phyloP scores from a whole-genome alignment of 176 grass and related monocot species.

The Juncus effusus region DNA sequence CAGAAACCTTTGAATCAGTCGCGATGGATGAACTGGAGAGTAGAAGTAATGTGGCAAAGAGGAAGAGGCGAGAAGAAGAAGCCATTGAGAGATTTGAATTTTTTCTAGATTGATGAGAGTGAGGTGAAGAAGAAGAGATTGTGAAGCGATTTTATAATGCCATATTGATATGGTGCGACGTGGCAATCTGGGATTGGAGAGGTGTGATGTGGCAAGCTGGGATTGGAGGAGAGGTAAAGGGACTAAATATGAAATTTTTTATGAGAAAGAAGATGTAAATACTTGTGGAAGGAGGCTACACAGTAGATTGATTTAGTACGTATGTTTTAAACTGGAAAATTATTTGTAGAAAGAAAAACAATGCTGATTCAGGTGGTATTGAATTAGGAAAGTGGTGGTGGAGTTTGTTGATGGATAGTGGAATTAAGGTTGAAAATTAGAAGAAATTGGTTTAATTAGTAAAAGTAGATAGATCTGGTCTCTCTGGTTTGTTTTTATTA shows the following conservation, averaged over 20 bases:
- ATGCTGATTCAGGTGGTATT: too few species aligned
- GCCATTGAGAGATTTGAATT: conserved; percentile 18
- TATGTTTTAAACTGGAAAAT: too few species aligned
- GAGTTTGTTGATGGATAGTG: too few species aligned
- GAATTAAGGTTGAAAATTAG: too few species aligned
- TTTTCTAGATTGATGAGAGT: not conserved
- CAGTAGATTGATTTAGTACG: too few species aligned
- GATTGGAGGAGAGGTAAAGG: not conserved
- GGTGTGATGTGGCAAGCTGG: not conserved
- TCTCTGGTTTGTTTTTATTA: too few species aligned
- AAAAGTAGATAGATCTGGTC: too few species aligned
- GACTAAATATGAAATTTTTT: too few species aligned
- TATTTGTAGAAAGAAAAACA: too few species aligned
- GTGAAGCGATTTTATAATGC: not conserved
- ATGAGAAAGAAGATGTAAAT: not conserved
- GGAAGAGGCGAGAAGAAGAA: conserved; percentile 7
- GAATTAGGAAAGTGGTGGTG: too few species aligned
- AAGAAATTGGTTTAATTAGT: too few species aligned
- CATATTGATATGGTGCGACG: not conserved
- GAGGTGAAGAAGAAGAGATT: conserved; percentile 1
- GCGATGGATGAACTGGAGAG: not conserved
- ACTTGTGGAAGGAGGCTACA: too few species aligned
- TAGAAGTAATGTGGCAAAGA: conserved; percentile 11
- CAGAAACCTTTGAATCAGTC: conserved; percentile 36
- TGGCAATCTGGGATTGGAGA: not conserved